Evolutionary conservation across 345 rosid species (phyloP).

Genomic region (Brassica cretica): DNA sequence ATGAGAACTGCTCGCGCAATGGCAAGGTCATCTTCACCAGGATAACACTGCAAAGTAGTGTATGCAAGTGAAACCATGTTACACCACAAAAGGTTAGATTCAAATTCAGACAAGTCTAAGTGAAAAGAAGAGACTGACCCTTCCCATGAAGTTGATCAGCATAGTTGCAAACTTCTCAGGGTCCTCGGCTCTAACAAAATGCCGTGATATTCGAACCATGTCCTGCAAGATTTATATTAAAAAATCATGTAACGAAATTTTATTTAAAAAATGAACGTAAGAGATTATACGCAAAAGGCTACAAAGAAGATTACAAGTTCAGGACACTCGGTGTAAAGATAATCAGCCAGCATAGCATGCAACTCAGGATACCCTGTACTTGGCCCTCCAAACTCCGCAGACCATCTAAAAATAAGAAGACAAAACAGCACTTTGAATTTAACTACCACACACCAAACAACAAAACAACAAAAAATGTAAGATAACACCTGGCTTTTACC

Average conservation of each 20-base stretch:
- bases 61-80: slow-evolving; percentile 7
- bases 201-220: slow-evolving; percentile 75
- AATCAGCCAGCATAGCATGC: slow-evolving; percentile 87
- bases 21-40: slow-evolving; percentile 96
- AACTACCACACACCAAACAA: background rate
- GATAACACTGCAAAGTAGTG: slow-evolving; percentile 79
- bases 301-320: slow-evolving; percentile 59
- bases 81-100: background rate
- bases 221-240: slow-evolving; percentile 54
- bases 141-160: slow-evolving; percentile 79
- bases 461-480: background rate
- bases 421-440: background rate
- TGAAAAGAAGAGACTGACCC: slow-evolving; percentile 51
- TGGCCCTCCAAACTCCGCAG: slow-evolving; percentile 74
- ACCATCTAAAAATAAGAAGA: slow-evolving; percentile 69
- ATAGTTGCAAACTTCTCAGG: slow-evolving; percentile 71
- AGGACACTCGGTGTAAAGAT: slow-evolving; percentile 81
- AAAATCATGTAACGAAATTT: background rate
- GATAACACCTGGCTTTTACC: slow-evolving; percentile 48
- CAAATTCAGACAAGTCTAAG: background rate
- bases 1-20: slow-evolving; percentile 76
- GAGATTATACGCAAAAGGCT: background rate
- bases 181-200: slow-evolving; percentile 82
- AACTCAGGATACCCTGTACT: slow-evolving; percentile 69
- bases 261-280: background rate